Evolutionary conservation across 352 stramenopile genomes (phyloP).

Genomic region (Phytophthora tubulina): DNA sequence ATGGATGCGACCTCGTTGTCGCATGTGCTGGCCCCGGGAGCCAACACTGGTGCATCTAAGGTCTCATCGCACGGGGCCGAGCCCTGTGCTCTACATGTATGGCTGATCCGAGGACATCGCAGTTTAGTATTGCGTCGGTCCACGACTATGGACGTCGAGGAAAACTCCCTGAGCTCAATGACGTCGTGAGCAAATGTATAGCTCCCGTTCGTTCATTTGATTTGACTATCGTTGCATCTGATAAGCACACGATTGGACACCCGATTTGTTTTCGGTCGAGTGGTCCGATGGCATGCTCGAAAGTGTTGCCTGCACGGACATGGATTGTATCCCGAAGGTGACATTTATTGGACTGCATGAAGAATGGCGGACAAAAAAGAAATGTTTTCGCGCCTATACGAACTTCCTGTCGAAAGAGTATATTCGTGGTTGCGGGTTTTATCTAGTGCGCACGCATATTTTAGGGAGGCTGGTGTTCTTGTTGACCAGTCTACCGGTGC

Average conservation of each 20-base stretch:
- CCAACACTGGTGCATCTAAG: constrained; percentile 73
- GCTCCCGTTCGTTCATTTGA: constrained; percentile 3
- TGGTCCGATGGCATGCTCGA: background rate
- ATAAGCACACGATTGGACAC: constrained; percentile 7
- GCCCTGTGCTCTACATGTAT: background rate
- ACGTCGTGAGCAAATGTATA: constrained; percentile 17
- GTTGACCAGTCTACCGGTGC: constrained; percentile 7
- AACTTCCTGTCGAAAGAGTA: constrained; percentile 9
- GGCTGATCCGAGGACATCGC: background rate
- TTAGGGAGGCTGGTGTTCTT: background rate
- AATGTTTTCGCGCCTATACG: background rate
- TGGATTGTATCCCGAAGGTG: constrained; percentile 3
- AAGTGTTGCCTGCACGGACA: background rate
- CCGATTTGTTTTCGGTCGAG: constrained; percentile 16
- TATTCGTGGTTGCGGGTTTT: constrained; percentile 16
- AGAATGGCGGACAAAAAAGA: constrained; percentile 3
- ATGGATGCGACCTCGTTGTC: constrained; percentile 83
- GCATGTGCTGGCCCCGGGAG: constrained; percentile 74
- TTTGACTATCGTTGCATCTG: background rate
- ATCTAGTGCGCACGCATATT: background rate
- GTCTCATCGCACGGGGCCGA: too few relatives aligned
- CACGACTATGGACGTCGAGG: constrained; percentile 14
- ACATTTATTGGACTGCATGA: constrained; percentile 12
- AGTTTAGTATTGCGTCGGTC: constrained; percentile 17
- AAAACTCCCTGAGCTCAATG: background rate